Evolutionary conservation across 257 asterid species (phyloP), one percentile per base, ranked within the genome.

Genomic region (Solanum lycopersicoides): DNA sequence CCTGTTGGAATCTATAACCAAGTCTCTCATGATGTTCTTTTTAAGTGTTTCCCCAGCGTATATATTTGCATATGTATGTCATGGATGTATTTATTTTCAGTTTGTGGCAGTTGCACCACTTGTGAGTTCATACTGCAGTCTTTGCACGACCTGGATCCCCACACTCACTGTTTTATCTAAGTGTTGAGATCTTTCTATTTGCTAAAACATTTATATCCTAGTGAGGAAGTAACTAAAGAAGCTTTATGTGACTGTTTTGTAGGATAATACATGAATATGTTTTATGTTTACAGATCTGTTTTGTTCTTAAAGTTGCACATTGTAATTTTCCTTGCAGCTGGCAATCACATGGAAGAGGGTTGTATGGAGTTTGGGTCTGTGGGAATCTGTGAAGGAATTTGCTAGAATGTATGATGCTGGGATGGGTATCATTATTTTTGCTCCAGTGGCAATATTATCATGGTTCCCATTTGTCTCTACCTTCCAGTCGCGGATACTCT

Each of bases 381-480:
- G 99, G 99, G 99, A 97, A 87, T 97, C 98, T 9, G 99, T 97
- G 1, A 96, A 94, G 88, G 99, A 97, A 93, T 97, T 95, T 89
- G 97, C 99, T 4, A 90, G 99, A 83, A 95, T 96, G 95, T 97
- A 96, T 25, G 99, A 97, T 95, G 99, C 99, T 75, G 98, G 98
- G 35, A 97, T 97, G 99, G 99, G 99, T 69, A 93, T 96, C 90
- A 11, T 97, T 69, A 95, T 96, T 30, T 97, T 97, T 76, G 91
- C 99, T 30, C 99, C 99, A 9, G 94, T 97, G 56, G 99, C 99
- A 25, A 75, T 96, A 87, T 87, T 97, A 60, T 96, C 99, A 37
- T 97, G 99, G 99, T 96, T 97, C 91, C 99, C 99, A 0, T 97
- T 97, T 82, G 95, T 97, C 85, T 97, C 99, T 21, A 97, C 99